phyloP scores from a whole-genome alignment of 2,329 filamentous ascomycete genomes.

The Talaromyces pinophilus region DNA sequence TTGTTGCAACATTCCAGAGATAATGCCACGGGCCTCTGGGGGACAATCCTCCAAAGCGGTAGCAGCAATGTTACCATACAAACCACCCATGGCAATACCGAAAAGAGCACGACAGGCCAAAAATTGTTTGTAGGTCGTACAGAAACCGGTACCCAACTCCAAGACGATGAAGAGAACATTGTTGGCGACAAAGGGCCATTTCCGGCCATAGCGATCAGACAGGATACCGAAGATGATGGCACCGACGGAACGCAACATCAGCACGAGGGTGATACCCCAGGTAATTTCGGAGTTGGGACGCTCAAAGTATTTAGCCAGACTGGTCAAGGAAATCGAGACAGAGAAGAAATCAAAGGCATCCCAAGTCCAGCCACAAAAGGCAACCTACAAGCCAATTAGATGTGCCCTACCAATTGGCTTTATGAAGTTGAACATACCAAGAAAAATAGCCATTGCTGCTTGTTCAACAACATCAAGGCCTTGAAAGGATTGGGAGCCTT shows the following conservation, averaged over 20 bases:
- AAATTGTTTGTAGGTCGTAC: conserved; percentile 59
- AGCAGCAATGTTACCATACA: conserved; percentile 63
- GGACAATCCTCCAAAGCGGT: conserved; percentile 66
- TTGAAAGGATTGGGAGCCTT: conserved; percentile 57
- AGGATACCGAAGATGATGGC: conserved; percentile 59
- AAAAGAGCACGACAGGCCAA: conserved; percentile 61
- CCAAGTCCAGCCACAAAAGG: conserved; percentile 55
- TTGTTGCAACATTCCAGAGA: conserved; percentile 65
- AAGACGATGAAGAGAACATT: conserved; percentile 62
- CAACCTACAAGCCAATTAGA: conserved; percentile 32
- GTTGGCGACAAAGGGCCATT: conserved; percentile 63
- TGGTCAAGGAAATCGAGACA: conserved; percentile 57
- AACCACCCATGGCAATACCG: conserved; percentile 65
- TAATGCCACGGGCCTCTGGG: conserved; percentile 57
- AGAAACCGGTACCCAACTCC: conserved; percentile 63
- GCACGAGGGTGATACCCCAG: conserved; percentile 57
- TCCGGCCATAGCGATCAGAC: conserved; percentile 41
- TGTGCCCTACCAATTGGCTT: not conserved
- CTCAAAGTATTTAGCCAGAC: conserved; percentile 56
- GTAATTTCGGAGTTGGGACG: conserved; percentile 61
- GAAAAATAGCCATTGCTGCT: conserved; percentile 63
- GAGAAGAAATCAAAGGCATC: conserved; percentile 65
- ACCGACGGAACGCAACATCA: conserved; percentile 64
- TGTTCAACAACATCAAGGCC: conserved; percentile 53
- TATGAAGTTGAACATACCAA: conserved; percentile 31